Percentiles rank a stretch among this genome's conserved stretches.
Evolutionary conservation across 208 protist species (phyloP).

Genomic region (Giardia duodenalis): DNA sequence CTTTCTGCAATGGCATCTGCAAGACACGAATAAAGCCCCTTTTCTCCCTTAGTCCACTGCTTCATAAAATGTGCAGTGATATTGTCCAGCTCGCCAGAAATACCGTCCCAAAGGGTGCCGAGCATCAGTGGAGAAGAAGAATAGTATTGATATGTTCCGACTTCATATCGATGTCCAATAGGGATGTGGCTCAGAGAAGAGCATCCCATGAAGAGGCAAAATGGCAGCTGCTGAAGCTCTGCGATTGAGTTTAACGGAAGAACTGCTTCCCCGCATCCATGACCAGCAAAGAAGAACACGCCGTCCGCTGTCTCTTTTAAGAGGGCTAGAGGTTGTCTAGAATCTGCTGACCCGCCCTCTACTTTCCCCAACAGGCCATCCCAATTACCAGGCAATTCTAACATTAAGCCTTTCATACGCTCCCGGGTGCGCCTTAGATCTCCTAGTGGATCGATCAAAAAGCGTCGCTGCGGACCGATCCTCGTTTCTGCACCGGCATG

Average conservation of each 20-base stretch:
- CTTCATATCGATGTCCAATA: not conserved
- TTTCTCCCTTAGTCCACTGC: not conserved
- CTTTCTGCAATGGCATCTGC: not conserved
- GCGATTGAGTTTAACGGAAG: not conserved
- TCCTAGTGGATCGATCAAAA: not conserved
- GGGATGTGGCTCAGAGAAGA: not conserved
- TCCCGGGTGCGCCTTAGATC: not conserved
- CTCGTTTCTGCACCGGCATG: not conserved
- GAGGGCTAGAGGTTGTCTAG: too few relatives aligned
- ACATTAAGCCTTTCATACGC: not conserved
- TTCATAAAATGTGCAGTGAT: not conserved
- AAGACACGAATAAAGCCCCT: not conserved
- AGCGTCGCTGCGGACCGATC: not conserved
- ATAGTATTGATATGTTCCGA: conserved; percentile 4
- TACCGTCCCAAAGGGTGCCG: not conserved
- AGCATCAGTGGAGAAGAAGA: not conserved
- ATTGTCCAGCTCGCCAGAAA: not conserved
- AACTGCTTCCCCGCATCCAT: not conserved
- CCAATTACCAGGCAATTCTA: not conserved
- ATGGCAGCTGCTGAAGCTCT: not conserved
- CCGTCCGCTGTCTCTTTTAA: not conserved
- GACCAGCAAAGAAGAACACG: not conserved
- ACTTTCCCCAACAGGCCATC: not conserved
- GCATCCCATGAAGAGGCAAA: not conserved
- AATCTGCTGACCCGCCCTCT: not conserved